A percentile compares a stretch with the other conserved stretches of the same genome.
These are phyloP conservation scores for Alternaria triticina DNA, from an alignment of 2,329 filamentous ascomycete species.

Conservation along the genomic window DNA sequence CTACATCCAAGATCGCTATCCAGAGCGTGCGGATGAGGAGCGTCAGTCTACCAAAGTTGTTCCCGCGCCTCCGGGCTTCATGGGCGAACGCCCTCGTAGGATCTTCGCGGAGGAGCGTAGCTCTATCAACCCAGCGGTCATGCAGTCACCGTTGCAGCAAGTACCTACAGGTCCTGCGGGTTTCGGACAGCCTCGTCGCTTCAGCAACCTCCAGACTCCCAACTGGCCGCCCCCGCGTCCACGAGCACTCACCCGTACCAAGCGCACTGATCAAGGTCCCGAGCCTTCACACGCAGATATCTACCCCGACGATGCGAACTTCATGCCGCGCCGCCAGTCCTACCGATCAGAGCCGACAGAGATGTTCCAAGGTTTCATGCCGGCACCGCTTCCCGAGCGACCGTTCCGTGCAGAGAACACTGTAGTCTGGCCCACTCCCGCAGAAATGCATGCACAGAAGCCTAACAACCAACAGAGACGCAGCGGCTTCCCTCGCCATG, in stretches of 20 bases:
- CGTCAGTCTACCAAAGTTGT: slow-evolving; percentile 8
- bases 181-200: neutral
- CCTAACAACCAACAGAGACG: neutral
- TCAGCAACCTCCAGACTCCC: slow-evolving; percentile 4
- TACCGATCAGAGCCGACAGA: neutral
- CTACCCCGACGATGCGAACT: slow-evolving; percentile 38
- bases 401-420: slow-evolving; percentile 2
- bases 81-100: slow-evolving; percentile 3
- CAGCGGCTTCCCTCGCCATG: neutral
- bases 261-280: slow-evolving; percentile 39
- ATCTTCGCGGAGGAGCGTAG: slow-evolving; percentile 8
- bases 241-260: slow-evolving; percentile 20
- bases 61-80: slow-evolving; percentile 18
- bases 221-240: neutral
- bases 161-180: neutral
- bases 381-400: neutral
- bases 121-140: neutral
- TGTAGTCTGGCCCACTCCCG: slow-evolving; percentile 25
- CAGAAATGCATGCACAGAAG: slow-evolving; percentile 16
- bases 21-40: neutral
- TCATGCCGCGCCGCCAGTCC: neutral
- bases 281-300: slow-evolving; percentile 39
- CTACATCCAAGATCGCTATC: neutral
- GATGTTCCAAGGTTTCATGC: neutral
- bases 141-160: neutral